Conservation (phyloP, 257 asterid genomes). For the Coffea eugenioides region DNA sequence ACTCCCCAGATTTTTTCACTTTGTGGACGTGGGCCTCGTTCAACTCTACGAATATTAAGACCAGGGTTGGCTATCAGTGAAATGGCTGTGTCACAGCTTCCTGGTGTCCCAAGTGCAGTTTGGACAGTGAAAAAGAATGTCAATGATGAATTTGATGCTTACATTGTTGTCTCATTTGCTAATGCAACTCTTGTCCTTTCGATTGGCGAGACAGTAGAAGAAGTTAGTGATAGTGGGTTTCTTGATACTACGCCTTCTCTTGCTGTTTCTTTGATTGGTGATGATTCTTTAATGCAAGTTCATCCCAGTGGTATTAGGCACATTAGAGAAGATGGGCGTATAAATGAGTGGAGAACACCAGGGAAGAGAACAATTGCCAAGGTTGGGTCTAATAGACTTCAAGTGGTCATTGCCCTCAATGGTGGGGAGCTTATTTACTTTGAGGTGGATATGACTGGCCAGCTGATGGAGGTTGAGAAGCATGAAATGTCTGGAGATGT, state of each 20-base stretch:
- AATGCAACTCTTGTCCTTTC: constrained; percentile 99
- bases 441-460: constrained; percentile 98
- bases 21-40: constrained; percentile 98
- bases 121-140: constrained; percentile 97
- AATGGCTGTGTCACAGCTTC: constrained; percentile 98
- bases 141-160: constrained; percentile 94
- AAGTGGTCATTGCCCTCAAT: constrained; percentile 96
- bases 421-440: constrained; percentile 98
- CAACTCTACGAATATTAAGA: constrained; percentile 77
- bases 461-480: constrained; percentile 97
- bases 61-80: constrained; percentile 99
- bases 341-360: constrained; percentile 99
- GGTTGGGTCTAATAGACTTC: constrained; percentile 96
- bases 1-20: constrained; percentile 91
- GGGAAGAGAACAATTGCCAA: constrained; percentile 98
- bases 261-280: constrained; percentile 94
- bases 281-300: constrained; percentile 98
- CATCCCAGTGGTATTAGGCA: constrained; percentile 99
- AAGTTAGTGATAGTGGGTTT: constrained; percentile 98
- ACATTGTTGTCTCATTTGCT: constrained; percentile 94
- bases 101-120: constrained; percentile 98
- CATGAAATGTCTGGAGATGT: constrained; percentile 99
- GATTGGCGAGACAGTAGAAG: constrained; percentile 98
- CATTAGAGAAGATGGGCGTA: constrained; percentile 97
- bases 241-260: constrained; percentile 97